Percentiles rank a stretch among this genome's conserved stretches.
Evolutionary conservation across 1,284 basidiomycete genomes (phyloP).

Genomic region (Porodaedalea pini): DNA sequence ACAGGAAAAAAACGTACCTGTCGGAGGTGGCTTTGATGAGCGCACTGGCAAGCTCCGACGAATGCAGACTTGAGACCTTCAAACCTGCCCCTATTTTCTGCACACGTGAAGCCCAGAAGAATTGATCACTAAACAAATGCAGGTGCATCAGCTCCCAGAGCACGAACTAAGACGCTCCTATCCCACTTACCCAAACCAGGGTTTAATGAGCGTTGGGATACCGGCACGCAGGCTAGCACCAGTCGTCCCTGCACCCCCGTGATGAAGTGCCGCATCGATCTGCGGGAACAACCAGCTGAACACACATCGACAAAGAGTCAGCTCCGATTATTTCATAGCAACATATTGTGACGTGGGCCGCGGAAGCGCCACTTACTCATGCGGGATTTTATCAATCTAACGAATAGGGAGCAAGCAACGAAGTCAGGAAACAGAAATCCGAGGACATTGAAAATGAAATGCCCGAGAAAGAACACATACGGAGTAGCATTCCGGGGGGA

Average conservation of each 20-base stretch:
- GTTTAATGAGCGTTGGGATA: constrained; percentile 72
- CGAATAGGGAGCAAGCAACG: background rate
- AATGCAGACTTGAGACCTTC: constrained; percentile 46
- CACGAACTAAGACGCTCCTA: background rate
- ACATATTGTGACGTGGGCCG: background rate
- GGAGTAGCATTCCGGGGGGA: constrained; percentile 42
- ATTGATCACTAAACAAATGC: constrained; percentile 48
- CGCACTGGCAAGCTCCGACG: constrained; percentile 50
- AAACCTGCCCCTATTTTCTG: constrained; percentile 55
- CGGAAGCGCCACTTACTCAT: constrained; percentile 42
- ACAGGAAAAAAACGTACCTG: constrained; percentile 31
- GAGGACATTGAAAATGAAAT: constrained; percentile 22
- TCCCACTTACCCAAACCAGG: constrained; percentile 49
- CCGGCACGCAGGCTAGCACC: constrained; percentile 67
- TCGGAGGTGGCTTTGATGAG: constrained; percentile 52
- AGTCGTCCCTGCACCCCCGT: constrained; percentile 73
- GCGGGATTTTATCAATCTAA: constrained; percentile 67
- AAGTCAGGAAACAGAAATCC: constrained; percentile 8
- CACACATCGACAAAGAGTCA: background rate
- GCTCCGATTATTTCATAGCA: background rate
- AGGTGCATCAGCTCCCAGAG: background rate
- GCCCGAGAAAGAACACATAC: constrained; percentile 31
- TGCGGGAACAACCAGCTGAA: constrained; percentile 69
- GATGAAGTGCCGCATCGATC: constrained; percentile 64
- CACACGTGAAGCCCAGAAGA: constrained; percentile 70